A percentile compares a stretch with the other conserved stretches of the same genome.
These are phyloP conservation scores for Blastocystis sp. DNA, from an alignment of 352 stramenopile genomes.

Conservation along the genomic window DNA sequence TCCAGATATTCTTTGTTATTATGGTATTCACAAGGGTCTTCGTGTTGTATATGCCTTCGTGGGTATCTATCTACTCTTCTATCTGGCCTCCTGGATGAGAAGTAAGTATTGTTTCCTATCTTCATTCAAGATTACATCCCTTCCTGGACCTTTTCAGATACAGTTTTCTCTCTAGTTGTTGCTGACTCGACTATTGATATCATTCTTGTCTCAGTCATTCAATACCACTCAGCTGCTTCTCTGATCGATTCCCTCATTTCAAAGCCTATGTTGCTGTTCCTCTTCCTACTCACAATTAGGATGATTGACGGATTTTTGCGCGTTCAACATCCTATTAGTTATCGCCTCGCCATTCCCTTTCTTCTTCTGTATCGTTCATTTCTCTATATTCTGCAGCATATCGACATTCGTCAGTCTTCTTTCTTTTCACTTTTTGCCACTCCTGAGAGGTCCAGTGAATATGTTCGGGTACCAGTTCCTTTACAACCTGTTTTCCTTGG, in stretches of 20 bases:
- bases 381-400: not conserved
- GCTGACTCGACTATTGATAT: not conserved
- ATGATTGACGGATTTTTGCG: not conserved
- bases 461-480: not conserved
- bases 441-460: not conserved
- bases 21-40: not conserved
- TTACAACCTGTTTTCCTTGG: not conserved
- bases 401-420: not conserved
- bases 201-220: not conserved
- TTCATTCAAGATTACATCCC: not conserved
- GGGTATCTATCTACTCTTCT: constrained; percentile 39
- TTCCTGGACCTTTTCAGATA: constrained; percentile 22
- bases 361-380: not conserved
- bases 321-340: not conserved
- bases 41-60: not conserved
- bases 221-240: not conserved
- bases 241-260: constrained; percentile 33
- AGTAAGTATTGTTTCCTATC: not conserved
- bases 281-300: not conserved
- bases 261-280: not conserved
- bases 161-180: not conserved
- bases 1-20: not conserved
- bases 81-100: constrained; percentile 17
- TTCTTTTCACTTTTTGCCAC: not conserved
- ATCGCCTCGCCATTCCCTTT: not conserved